A percentile compares a stretch with the other conserved stretches of the same genome.
These are phyloP conservation scores for Pseudogymnoascus sp. DNA, from an alignment of 2,329 filamentous ascomycete genomes.

Conservation along the genomic window DNA sequence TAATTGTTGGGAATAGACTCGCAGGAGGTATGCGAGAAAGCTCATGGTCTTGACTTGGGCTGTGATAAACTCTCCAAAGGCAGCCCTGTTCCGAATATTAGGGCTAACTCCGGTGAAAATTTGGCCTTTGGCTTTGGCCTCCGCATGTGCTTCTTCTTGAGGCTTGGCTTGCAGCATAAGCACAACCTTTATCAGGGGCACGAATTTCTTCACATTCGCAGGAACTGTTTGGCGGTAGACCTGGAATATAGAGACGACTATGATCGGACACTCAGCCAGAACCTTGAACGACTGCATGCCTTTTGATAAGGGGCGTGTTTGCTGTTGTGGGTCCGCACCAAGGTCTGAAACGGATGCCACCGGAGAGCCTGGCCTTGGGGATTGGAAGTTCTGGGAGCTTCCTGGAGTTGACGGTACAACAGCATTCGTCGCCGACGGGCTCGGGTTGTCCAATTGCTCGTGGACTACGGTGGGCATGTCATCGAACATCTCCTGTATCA, in stretches of 20 bases:
- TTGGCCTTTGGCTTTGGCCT: constrained; percentile 68
- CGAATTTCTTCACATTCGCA: constrained; percentile 82
- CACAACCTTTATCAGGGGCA: constrained; percentile 87
- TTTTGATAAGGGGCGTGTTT: constrained; percentile 71
- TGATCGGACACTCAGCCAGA: constrained; percentile 93
- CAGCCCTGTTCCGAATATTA: constrained; percentile 84
- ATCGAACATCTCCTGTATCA: constrained; percentile 94
- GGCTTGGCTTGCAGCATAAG: constrained; percentile 83
- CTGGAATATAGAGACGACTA: constrained; percentile 97
- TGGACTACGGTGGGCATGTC: constrained; percentile 91
- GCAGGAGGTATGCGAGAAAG: constrained; percentile 84
- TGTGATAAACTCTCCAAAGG: constrained; percentile 95
- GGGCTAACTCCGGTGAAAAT: constrained; percentile 91
- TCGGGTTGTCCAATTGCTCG: constrained; percentile 82
- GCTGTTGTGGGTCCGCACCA: constrained; percentile 70
- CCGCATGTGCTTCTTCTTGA: constrained; percentile 82
- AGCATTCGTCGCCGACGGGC: constrained; percentile 42
- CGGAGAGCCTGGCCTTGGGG: constrained; percentile 82
- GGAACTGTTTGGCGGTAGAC: constrained; percentile 73
- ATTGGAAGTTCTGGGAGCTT: constrained; percentile 64
- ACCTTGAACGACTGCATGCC: constrained; percentile 99
- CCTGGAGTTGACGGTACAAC: constrained; percentile 59
- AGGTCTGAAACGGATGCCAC: constrained; percentile 74
- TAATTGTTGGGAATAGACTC: constrained; percentile 79
- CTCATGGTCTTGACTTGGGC: constrained; percentile 99